phyloP scores from a whole-genome alignment of 371 early-diverging fungal genomes.

The Mortierella sp. region DNA sequence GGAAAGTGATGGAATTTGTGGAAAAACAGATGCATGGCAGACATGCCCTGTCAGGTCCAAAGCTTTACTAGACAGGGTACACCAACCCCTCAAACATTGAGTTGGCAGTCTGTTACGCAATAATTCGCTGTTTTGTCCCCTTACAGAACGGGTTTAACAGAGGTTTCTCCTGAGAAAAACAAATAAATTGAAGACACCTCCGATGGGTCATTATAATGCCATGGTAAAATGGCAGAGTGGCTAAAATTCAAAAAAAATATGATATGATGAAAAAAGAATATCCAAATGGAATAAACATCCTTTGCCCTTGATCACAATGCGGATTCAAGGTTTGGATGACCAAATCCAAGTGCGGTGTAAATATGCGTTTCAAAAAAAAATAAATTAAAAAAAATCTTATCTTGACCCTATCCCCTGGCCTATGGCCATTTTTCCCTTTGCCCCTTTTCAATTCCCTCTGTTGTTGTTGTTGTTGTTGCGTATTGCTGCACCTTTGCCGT shows the following conservation, averaged over 20 bases:
- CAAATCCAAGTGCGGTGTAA: neutral
- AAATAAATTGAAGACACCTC: neutral
- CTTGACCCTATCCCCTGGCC: neutral
- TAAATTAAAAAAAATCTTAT: no score
- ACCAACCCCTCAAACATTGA: neutral
- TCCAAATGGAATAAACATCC: neutral
- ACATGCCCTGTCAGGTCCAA: no score
- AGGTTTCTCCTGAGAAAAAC: constrained; percentile 5
- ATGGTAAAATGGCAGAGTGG: no score
- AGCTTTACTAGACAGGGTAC: neutral
- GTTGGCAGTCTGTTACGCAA: neutral
- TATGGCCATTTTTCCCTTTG: neutral
- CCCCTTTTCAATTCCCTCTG: neutral
- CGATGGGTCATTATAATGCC: no score
- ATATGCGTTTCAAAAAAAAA: neutral
- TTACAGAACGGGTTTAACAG: neutral
- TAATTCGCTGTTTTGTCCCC: neutral
- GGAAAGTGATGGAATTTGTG: neutral
- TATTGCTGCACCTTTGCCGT: no score
- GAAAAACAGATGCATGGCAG: neutral
- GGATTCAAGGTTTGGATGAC: neutral
- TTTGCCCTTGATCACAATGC: neutral
- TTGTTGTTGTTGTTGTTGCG: no score
- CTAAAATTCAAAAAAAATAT: no score
- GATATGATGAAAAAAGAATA: no score